phyloP scores from a whole-genome alignment of 768 basidiomycete species.

The Leccinellum luteum region DNA sequence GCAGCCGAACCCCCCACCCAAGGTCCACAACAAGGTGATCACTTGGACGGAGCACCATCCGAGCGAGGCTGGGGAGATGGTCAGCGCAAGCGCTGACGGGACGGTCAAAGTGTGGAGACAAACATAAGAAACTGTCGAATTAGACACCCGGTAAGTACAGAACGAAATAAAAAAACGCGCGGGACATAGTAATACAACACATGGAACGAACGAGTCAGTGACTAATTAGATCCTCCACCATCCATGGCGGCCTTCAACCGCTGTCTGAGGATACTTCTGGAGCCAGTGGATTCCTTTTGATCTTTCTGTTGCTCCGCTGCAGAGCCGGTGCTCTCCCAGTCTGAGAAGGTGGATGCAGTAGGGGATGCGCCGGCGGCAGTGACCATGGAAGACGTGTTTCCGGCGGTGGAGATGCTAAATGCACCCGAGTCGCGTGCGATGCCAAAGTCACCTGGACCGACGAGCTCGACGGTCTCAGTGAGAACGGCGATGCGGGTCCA shows the following conservation, averaged over 20 bases:
- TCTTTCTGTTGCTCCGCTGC: slow-evolving; percentile 19
- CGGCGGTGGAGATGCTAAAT: slow-evolving; percentile 14
- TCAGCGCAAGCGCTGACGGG: slow-evolving; percentile 90
- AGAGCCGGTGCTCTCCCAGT: slow-evolving; percentile 29
- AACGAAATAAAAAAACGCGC: background rate
- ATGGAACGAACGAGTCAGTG: slow-evolving; percentile 10
- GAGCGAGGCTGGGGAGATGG: slow-evolving; percentile 72
- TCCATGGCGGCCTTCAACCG: slow-evolving; percentile 32
- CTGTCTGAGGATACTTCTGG: slow-evolving; percentile 25
- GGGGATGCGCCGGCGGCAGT: slow-evolving; percentile 25
- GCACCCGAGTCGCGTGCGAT: slow-evolving; percentile 27
- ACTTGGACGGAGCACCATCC: slow-evolving; percentile 94
- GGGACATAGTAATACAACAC: slow-evolving; percentile 22
- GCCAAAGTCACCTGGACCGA: slow-evolving; percentile 36
- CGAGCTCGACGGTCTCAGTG: slow-evolving; percentile 64
- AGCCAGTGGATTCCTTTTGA: slow-evolving; percentile 13
- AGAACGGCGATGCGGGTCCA: slow-evolving; percentile 87
- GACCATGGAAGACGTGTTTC: slow-evolving; percentile 24
- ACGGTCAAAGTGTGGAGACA: slow-evolving; percentile 86
- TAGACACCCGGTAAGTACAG: background rate
- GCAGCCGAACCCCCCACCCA: slow-evolving; percentile 70
- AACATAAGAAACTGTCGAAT: slow-evolving; percentile 22
- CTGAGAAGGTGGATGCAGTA: slow-evolving; percentile 29
- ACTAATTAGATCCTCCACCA: slow-evolving; percentile 14
- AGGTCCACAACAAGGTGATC: slow-evolving; percentile 78